Evolutionary conservation across 2,329 filamentous ascomycete species (phyloP), one percentile per base, ranked within the genome.

Genomic region (Parafenestella ontariensis): DNA sequence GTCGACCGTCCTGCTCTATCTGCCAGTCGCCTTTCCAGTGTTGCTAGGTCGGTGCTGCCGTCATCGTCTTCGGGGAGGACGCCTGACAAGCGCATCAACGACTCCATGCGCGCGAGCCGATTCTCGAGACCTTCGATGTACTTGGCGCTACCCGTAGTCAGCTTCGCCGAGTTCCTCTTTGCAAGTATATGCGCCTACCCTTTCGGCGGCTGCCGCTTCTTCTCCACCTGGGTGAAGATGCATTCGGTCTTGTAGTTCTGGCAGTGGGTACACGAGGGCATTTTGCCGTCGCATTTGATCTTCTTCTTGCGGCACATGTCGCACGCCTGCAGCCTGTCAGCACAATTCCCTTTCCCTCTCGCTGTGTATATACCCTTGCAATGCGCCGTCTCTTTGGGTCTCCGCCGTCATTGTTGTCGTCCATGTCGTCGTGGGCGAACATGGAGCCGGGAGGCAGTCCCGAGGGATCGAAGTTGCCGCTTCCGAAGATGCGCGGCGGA

Each of bases 121-220:
- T 98, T 98, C 78, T 99, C 94, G 43, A 99, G 83, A 11, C 93
- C 93, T 76, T 98, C 94, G 65, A 98, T 97, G 74, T 99, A 99
- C 77, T 98, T 98, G 49, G 95, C 95, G 54, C 92, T 96, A 44
- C 10, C 23, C 29, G 17, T 21, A 20, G 52, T 62, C 33, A 57
- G 61, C 41, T 21, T 23, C 29, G 33, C 3, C 20, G 33, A 28
- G 31, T 21, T 29, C 9, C 41, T 20, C 13, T 5, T 26, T 26
- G 13, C 23, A 26, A 29, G 23, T 15, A 15, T 42, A 42, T 37
- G 21, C 36, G 39, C 56, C 17, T 54, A 96, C 92, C 95, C 94
- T 82, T 98, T 99, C 1, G 94, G 95, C 48, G 95, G 94, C 76
- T 90, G 95, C 54, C 95, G 86, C 83, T 99, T 99, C 87, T 99